These are phyloP conservation scores for Aegle marmelos DNA, from an alignment of 345 rosid species.

Conservation along the genomic window DNA sequence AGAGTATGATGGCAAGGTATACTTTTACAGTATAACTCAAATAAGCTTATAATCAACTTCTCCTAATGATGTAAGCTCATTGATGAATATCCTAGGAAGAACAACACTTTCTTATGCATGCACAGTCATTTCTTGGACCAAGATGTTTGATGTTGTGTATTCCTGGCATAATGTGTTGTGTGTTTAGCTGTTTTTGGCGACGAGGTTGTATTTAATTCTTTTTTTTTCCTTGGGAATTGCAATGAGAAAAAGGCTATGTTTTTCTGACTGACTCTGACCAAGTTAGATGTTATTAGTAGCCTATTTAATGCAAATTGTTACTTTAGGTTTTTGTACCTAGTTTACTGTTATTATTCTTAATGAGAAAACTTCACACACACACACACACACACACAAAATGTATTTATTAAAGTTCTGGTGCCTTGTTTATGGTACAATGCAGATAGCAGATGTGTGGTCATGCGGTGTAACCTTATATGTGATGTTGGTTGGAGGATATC, in stretches of 20 bases:
- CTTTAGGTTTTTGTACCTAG: neutral
- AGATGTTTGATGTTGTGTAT: neutral
- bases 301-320: neutral
- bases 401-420: neutral
- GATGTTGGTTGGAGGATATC: conserved; percentile 94
- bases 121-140: neutral
- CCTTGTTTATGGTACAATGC: conserved; percentile 16
- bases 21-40: neutral
- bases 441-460: conserved; percentile 99
- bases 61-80: neutral
- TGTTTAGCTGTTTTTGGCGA: neutral
- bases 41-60: neutral
- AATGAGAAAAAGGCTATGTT: neutral
- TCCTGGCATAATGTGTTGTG: no score
- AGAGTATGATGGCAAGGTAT: conserved; percentile 96
- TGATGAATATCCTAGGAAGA: neutral
- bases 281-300: neutral
- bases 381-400: no score
- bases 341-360: neutral
- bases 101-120: neutral
- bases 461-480: conserved; percentile 94
- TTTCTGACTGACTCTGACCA: neutral
- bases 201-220: neutral
- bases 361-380: no score
- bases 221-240: neutral